Evolutionary conservation across 2,329 filamentous ascomycete genomes (phyloP), one percentile per base, ranked within the genome.

Genomic region (Ceratocystis destructans): DNA sequence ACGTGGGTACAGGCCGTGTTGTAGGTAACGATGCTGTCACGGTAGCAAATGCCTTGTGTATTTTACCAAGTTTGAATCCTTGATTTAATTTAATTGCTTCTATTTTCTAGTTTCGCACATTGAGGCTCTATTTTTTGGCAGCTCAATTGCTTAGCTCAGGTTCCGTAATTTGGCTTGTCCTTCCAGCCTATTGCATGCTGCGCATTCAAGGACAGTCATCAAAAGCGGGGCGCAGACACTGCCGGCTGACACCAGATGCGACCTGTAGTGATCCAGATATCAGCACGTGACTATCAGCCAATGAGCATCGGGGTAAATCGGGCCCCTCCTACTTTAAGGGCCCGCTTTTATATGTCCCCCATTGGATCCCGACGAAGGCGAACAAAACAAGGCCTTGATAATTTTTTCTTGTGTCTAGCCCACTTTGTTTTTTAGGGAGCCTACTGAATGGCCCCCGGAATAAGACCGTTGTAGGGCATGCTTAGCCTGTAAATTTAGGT

Each of bases 281-380:
- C 28, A 1, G 55, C 69, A 69, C 69, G 68, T 69, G 69, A 68
- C 62, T 22, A 61, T 28, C 37, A 63, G 53, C 69, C 69, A 69
- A 69, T 69, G 64, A 69, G 69, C 46, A 65, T 69, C 68, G 69
- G 69, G 69, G 64, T 67, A 69, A 69, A 69, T 69, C 69, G 66
- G 68, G 67, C 66, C 69, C 69, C 65, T 22, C 22, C 28, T 25
- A 28, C 28, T 33, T n/a, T 5, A 64, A 41, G 50, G 55, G 63
- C 64, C 66, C 66, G 61, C 64, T 66, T 66, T 48, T n/a, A 22
- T 64, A 50, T 33, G 5, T 45, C 31, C 64, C 61, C 50, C 61
- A 66, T 66, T 68, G 66, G 66, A 68, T 64, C 66, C 64, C 61
- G 66, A 63, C 20, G 37, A 61, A 65, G 57, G 45, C 61, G 59